Evolutionary conservation across 495 filamentous ascomycete genomes (phyloP).

Genomic region (Achaetomiella virescens): DNA sequence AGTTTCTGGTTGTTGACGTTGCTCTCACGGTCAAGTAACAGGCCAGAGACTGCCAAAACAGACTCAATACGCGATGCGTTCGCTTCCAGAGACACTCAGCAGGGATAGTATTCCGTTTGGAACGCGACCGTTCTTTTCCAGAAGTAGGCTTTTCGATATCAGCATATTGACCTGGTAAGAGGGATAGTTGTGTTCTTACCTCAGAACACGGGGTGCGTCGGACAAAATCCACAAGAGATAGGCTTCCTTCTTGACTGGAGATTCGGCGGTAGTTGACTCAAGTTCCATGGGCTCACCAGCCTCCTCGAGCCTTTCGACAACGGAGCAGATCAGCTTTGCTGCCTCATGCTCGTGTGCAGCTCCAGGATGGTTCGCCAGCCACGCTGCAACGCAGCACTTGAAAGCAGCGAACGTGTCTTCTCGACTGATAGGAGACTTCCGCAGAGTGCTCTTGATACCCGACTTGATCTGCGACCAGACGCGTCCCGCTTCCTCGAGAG

Average conservation of each 20-base stretch:
- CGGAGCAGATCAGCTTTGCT: constrained; percentile 25
- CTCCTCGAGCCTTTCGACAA: constrained; percentile 30
- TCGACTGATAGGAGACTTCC: constrained; percentile 22
- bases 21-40: constrained; percentile 21
- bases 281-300: constrained; percentile 4
- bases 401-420: constrained; percentile 38
- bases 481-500: constrained; percentile 26
- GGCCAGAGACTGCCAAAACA: background rate
- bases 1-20: constrained; percentile 16
- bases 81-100: background rate
- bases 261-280: constrained; percentile 14
- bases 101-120: constrained; percentile 14
- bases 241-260: constrained; percentile 12
- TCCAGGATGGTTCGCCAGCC: constrained; percentile 34
- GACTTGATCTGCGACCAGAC: constrained; percentile 35
- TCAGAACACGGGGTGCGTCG: constrained; percentile 12
- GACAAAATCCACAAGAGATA: constrained; percentile 26
- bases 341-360: constrained; percentile 30
- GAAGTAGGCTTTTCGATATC: constrained; percentile 12
- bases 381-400: constrained; percentile 33
- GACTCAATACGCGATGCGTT: constrained; percentile 1
- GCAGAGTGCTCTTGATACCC: constrained; percentile 28
- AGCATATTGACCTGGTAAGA: background rate
- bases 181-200: constrained; percentile 1
- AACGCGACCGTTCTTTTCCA: constrained; percentile 9